Evolutionary conservation across 176 grass and related monocot genomes (phyloP).

Genomic region (Saccharum spontaneum): DNA sequence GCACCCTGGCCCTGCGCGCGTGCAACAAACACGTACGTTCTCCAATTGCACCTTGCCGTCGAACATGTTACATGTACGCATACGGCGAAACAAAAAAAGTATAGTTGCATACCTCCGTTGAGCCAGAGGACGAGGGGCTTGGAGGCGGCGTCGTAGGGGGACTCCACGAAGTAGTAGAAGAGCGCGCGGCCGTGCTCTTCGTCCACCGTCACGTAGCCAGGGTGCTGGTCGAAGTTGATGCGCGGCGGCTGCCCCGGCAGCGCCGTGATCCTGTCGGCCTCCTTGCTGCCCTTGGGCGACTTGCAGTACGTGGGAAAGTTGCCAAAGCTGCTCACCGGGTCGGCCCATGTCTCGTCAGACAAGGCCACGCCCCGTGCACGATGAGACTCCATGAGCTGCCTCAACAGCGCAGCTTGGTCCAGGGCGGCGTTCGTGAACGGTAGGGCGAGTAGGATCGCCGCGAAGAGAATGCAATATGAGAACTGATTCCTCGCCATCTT

Average conservation of each 20-base stretch:
- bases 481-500: no score
- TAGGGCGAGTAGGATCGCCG: no score
- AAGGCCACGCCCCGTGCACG: no score
- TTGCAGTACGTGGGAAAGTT: constrained; percentile 9
- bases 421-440: no score
- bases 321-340: not conserved
- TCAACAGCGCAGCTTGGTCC: no score
- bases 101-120: constrained; percentile 45
- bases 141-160: constrained; percentile 34
- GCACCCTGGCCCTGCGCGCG: constrained; percentile 50
- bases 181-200: constrained; percentile 51
- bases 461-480: no score
- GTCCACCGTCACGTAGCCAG: constrained; percentile 56
- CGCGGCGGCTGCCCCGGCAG: constrained; percentile 60
- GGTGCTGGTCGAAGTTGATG: constrained; percentile 56
- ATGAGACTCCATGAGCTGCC: no score
- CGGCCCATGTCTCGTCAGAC: no score
- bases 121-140: constrained; percentile 67
- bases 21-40: no score
- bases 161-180: constrained; percentile 72
- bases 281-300: constrained; percentile 35
- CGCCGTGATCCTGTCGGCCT: constrained; percentile 48
- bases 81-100: no score
- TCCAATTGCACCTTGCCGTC: no score
- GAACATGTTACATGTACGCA: no score